phyloP scores from a whole-genome alignment of 139 green algal species.

The Volvox africanus region DNA sequence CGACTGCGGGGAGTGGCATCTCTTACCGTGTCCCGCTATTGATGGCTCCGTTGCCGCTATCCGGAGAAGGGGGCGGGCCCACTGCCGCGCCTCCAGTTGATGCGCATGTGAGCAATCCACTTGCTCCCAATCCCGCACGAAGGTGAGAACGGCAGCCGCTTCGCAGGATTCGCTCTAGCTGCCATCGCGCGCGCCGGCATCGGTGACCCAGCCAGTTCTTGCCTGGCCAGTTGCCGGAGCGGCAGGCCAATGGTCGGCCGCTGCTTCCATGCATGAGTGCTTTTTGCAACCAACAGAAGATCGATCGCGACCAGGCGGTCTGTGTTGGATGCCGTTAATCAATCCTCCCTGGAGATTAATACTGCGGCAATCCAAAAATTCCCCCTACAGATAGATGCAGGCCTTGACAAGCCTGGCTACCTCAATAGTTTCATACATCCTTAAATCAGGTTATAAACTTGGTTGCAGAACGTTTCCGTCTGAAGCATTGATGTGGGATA shows the following conservation, averaged over 20 bases:
- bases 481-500: too few relatives aligned
- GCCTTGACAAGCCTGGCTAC: too few relatives aligned
- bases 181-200: not conserved
- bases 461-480: too few relatives aligned
- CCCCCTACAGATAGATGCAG: too few relatives aligned
- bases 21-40: not conserved
- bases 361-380: too few relatives aligned
- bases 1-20: too few relatives aligned
- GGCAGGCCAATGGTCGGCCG: not conserved
- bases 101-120: not conserved
- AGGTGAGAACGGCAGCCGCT: not conserved
- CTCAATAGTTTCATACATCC: too few relatives aligned
- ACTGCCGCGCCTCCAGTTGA: not conserved
- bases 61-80: not conserved
- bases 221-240: not conserved
- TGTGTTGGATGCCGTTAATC: too few relatives aligned
- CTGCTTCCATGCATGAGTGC: not conserved
- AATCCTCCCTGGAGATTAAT: too few relatives aligned
- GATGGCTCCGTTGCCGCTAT: not conserved
- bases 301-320: too few relatives aligned
- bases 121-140: not conserved
- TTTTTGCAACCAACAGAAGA: too few relatives aligned
- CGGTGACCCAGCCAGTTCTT: not conserved
- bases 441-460: too few relatives aligned
- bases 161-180: constrained; percentile 5